phyloP scores from a whole-genome alignment of 495 filamentous ascomycete genomes.

The Tuber aestivum region DNA sequence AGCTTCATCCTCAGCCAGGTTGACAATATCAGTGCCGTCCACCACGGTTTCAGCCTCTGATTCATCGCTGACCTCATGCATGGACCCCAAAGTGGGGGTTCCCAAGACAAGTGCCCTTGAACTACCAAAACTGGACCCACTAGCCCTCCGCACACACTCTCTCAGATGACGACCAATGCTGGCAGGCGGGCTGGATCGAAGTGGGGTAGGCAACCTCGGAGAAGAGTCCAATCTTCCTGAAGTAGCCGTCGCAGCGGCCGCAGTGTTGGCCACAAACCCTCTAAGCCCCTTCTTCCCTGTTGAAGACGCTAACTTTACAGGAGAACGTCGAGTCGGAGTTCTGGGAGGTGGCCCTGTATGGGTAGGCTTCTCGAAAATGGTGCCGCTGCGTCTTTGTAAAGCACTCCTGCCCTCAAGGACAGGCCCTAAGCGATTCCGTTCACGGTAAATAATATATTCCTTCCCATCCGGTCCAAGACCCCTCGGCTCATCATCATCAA shows the following conservation, averaged over 20 bases:
- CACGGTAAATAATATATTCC: constrained; percentile 37
- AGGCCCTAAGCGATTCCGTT: constrained; percentile 28
- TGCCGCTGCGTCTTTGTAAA: constrained; percentile 14
- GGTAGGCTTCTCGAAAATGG: constrained; percentile 8
- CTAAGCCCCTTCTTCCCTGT: constrained; percentile 22
- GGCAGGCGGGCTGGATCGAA: constrained; percentile 37
- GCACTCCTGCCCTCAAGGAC: constrained; percentile 17
- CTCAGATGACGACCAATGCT: constrained; percentile 28
- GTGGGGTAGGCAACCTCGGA: constrained; percentile 37
- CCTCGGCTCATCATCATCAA: constrained; percentile 38
- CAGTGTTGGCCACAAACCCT: constrained; percentile 25
- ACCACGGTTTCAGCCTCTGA: constrained; percentile 42
- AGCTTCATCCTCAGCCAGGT: constrained; percentile 19
- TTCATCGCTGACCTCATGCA: constrained; percentile 38
- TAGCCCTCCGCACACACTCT: constrained; percentile 31
- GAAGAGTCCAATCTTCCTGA: constrained; percentile 35
- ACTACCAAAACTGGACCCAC: constrained; percentile 21
- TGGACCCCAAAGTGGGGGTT: constrained; percentile 23
- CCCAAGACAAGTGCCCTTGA: constrained; percentile 24
- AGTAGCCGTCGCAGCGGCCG: constrained; percentile 24
- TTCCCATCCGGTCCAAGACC: constrained; percentile 41
- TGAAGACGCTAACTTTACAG: constrained; percentile 23
- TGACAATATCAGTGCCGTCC: constrained; percentile 33
- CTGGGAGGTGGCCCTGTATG: constrained; percentile 21
- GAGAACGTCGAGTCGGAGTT: constrained; percentile 30